phyloP scores from a whole-genome alignment of 805 yeast genomes.

The Yamadazyma olivae region DNA sequence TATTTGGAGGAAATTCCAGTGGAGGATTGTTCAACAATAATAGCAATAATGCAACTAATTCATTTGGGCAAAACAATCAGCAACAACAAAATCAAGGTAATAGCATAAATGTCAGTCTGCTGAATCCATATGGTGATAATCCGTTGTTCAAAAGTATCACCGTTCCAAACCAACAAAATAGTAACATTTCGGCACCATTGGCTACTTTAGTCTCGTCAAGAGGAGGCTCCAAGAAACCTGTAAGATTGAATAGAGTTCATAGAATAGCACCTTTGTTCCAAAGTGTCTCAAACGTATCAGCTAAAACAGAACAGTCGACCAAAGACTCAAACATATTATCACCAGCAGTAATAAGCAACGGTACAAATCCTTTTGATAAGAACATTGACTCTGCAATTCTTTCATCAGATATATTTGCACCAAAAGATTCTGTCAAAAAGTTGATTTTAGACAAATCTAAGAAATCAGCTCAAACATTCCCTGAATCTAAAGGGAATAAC shows the following conservation, averaged over 20 bases:
- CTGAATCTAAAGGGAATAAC: slow-evolving; percentile 6
- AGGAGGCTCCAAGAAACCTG: slow-evolving; percentile 48
- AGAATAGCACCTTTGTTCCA: slow-evolving; percentile 55
- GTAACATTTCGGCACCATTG: slow-evolving; percentile 17
- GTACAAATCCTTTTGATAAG: slow-evolving; percentile 15
- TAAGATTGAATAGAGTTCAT: slow-evolving; percentile 57
- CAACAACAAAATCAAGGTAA: slow-evolving; percentile 21
- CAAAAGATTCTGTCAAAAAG: slow-evolving; percentile 51
- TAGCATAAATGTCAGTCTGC: slow-evolving; percentile 28
- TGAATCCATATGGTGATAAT: slow-evolving; percentile 75
- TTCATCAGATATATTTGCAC: slow-evolving; percentile 69
- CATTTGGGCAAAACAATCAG: slow-evolving; percentile 18
- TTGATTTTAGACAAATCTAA: slow-evolving; percentile 49
- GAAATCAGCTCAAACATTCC: neutral
- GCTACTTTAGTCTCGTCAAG: slow-evolving; percentile 23
- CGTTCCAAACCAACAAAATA: slow-evolving; percentile 18
- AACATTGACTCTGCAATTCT: slow-evolving; percentile 66
- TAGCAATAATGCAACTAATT: slow-evolving; percentile 11
- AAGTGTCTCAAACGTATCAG: neutral
- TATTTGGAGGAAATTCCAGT: slow-evolving; percentile 16
- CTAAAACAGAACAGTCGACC: neutral
- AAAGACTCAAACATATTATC: slow-evolving; percentile 4
- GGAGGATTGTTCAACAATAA: slow-evolving; percentile 36
- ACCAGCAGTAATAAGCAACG: slow-evolving; percentile 1
- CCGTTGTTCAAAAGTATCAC: slow-evolving; percentile 57